Base-by-base conservation (phyloP, 257 asterid genomes). In the Solanum boliviense region DNA sequence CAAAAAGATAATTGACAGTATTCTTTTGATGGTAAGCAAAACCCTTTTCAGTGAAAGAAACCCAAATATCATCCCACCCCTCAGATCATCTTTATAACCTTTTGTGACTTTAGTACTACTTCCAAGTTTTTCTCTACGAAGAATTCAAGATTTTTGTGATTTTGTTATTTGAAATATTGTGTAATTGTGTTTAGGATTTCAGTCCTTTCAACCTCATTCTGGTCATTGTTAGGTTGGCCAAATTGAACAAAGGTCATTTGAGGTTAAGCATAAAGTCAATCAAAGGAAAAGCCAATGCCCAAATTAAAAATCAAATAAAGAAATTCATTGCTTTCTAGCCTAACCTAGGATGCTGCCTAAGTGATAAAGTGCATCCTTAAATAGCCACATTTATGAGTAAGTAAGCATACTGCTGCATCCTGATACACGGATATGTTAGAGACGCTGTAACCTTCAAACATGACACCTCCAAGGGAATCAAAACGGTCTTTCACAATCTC, bases 341-440 rank as follows among this genome's bases (percentile, higher is more conserved):
- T 82, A 82, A 46, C 41, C 29, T 82, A 48, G 70, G 44, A 82
- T 82, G 29, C 70, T 48, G 65, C 39, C 70, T 48, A 31, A 48
- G 39, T 48, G 70, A 48, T 48, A 48, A 82, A 82, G 86, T 82
- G 70, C 86, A 82, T 48, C 11, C 70, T 82, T 56, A 18, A 8
- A 23, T 88, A 74, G 41, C 58, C 44, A 82, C 88, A 90, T 44
- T 72, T 72, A 56, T 32, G 81, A 74, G 84, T 87, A 76, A 39
- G 88, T 88, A 76, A 89, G 88, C 99, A 93, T 93, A 97, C 99
- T 83, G 98, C 98, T 89, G 95, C 91, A 89, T 97, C 98, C 89
- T 95, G 94, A 56, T 94, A 94, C 38, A 95, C 56, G 72, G 89
- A 87, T 89, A 97, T 92, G 92, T 90, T 88, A 86, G 96, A 93